These are phyloP conservation scores for Daldinia grandis DNA, from an alignment of 495 filamentous ascomycete species.

Conservation along the genomic window DNA sequence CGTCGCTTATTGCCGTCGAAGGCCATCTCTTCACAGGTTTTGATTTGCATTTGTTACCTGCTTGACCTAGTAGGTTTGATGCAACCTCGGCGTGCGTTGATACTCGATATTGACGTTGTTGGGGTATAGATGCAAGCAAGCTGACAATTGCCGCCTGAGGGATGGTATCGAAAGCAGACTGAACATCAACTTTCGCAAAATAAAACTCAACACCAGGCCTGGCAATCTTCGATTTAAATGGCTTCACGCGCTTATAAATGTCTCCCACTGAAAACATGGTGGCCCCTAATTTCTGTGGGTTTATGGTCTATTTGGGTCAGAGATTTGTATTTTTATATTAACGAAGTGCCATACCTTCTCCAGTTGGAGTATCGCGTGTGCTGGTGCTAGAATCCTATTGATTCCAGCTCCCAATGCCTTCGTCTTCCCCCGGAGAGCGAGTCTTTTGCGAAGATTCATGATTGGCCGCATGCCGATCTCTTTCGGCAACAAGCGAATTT, in stretches of 20 bases:
- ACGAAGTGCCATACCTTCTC: slow-evolving; percentile 63
- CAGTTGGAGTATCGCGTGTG: slow-evolving; percentile 77
- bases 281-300: slow-evolving; percentile 72
- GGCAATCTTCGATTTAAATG: slow-evolving; percentile 65
- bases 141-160: slow-evolving; percentile 78
- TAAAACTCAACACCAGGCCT: slow-evolving; percentile 56
- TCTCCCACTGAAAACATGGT: slow-evolving; percentile 83
- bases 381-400: slow-evolving; percentile 79
- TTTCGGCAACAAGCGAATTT: slow-evolving; percentile 84
- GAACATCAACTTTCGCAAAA: slow-evolving; percentile 92
- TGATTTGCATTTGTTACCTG: slow-evolving; percentile 27
- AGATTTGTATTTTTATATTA: neutral
- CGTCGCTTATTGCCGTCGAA: slow-evolving; percentile 62
- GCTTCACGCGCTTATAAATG: slow-evolving; percentile 76
- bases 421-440: slow-evolving; percentile 60
- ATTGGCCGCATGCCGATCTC: slow-evolving; percentile 74
- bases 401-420: slow-evolving; percentile 74
- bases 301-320: slow-evolving; percentile 51
- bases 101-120: slow-evolving; percentile 73
- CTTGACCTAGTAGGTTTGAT: slow-evolving; percentile 48
- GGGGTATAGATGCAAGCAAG: slow-evolving; percentile 70
- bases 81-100: slow-evolving; percentile 77
- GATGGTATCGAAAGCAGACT: slow-evolving; percentile 94
- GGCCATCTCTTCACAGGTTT: slow-evolving; percentile 72
- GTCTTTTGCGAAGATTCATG: slow-evolving; percentile 78